Base-by-base conservation (phyloP, 192 early-diverging fungal genomes). In the Phycomyces blakesleeanus region DNA sequence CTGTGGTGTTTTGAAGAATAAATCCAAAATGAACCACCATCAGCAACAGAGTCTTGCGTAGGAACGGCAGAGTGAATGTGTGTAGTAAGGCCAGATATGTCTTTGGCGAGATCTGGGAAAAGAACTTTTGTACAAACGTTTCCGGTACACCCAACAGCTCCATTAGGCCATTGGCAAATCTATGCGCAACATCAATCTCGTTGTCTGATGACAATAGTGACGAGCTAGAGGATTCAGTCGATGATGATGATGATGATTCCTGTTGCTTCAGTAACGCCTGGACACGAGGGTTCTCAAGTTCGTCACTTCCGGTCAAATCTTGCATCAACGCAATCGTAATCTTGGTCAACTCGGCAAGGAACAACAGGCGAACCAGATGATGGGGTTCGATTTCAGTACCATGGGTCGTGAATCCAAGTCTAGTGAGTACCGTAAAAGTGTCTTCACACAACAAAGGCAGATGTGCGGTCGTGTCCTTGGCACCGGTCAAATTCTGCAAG, bases 371-470 rank as follows among this genome's bases (percentile, higher is more conserved):
- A 40, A 88, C 70, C 58, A 93, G 76, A 40, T 93, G 83, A 73
- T 83, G 85, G 2, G 78, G 76, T 0, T 78, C 79, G 6, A 88
- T 77, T 16, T 24, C 11, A 16, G 51, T 55, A 25, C 21, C 26
- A 10, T 24, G 1, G 8, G 47, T 16, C 15, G 82, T 79, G 64
- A 91, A 73, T 3, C 84, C 78, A 42, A 87, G 21, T 59, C 87
- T 83, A 0, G 83, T 81, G 18, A 98, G 67, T 3, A 82, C 63
- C 29, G 81, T 67, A 72, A 94, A 90, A 12, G 79, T 77, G 63
- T 91, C 85, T 26, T 88, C 85, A 74, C 86, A 69, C 9, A 97
- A 61, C 38, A 92, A 69, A 7, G 91, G 87, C 57, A 78, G 78
- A 34, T 34, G 29, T 34, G 29, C 29, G 2, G 29, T 34, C 7